Evolutionary conservation across 108 stramenopile genomes (phyloP).

Genomic region (Nitzschia sp.): DNA sequence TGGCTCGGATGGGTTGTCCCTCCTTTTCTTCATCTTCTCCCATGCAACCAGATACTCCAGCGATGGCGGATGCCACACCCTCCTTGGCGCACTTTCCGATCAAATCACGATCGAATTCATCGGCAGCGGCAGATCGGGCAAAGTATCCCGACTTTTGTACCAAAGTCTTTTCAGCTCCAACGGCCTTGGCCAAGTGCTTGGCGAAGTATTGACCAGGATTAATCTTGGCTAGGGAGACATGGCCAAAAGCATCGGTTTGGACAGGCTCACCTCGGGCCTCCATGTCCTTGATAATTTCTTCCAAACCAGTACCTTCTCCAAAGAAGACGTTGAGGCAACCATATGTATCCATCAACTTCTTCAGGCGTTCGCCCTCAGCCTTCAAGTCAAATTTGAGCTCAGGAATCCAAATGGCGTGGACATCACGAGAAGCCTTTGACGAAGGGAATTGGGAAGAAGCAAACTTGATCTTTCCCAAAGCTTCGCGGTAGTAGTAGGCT

Average conservation of each 20-base stretch:
- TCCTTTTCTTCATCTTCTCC: conserved; percentile 88
- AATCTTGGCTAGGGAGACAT: conserved; percentile 82
- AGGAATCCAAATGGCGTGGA: conserved; percentile 92
- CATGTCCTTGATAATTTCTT: conserved; percentile 85
- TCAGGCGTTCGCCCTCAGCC: conserved; percentile 78
- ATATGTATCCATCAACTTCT: conserved; percentile 79
- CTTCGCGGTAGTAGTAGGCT: conserved; percentile 72
- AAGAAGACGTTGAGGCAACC: conserved; percentile 91
- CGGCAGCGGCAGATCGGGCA: conserved; percentile 83
- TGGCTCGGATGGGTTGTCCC: conserved; percentile 78
- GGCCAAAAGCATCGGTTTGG: conserved; percentile 90
- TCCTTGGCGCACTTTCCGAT: conserved; percentile 79
- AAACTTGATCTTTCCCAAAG: conserved; percentile 46
- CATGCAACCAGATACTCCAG: conserved; percentile 81
- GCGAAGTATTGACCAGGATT: conserved; percentile 88
- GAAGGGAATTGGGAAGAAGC: conserved; percentile 38
- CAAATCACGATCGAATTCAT: conserved; percentile 80
- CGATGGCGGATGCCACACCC: conserved; percentile 80
- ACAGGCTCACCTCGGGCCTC: conserved; percentile 52
- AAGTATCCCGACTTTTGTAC: conserved; percentile 92
- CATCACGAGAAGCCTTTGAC: conserved; percentile 56
- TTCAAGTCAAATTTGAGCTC: conserved; percentile 70
- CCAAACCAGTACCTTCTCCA: conserved; percentile 86
- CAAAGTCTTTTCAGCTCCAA: conserved; percentile 88
- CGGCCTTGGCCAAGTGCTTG: conserved; percentile 60